Evolutionary conservation across 2,329 filamentous ascomycete species (phyloP), one percentile per base, ranked within the genome.

Genomic region (Septoria petroselini): DNA sequence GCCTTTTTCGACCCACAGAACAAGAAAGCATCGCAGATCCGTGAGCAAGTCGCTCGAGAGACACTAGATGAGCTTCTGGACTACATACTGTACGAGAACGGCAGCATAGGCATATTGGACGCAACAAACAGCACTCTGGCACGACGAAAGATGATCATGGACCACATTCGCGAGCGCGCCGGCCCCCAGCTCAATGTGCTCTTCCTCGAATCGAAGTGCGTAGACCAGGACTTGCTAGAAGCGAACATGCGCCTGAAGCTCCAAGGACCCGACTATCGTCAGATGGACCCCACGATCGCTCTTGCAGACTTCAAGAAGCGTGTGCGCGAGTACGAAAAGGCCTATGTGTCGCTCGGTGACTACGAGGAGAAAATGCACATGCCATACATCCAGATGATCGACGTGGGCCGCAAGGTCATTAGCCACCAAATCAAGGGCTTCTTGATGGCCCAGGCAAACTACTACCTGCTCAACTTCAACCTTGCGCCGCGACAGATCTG

Each of bases 191-290:
- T 98, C 17, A 91, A 91, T 25, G 89, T 98, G 14, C 76, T 98
- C 8, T 98, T 97, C 68, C 85, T 98, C 21, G 93, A 98, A 73
- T 95, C 89, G 63, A 86, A 94, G 44, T 98, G 93, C 69, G 79
- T 89, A 53, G 91, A 97, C 61, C 77, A 87, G 52, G 82, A 82
- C 58, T 75, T 97, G 19, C 77, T 97, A 30, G 91, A 97, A 69
- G 88, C 91, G 14, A 97, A 97, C 65, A 97, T 97, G 90, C 89
- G 91, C 21, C 75, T 97, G 55, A 97, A 97, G 75, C 82, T 97
- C 5, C 94, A 88, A 3, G 93, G 93, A 0, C 93, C 93, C 0
- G 93, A 98, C 69, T 98, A 98, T 73, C 88, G 86, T 63, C 88
- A 89, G 66, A 94, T 95, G 71, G 91, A 98, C 62, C 91, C 93